phyloP scores from a whole-genome alignment of 148 eudicot species.

The Arbutus unedo region DNA sequence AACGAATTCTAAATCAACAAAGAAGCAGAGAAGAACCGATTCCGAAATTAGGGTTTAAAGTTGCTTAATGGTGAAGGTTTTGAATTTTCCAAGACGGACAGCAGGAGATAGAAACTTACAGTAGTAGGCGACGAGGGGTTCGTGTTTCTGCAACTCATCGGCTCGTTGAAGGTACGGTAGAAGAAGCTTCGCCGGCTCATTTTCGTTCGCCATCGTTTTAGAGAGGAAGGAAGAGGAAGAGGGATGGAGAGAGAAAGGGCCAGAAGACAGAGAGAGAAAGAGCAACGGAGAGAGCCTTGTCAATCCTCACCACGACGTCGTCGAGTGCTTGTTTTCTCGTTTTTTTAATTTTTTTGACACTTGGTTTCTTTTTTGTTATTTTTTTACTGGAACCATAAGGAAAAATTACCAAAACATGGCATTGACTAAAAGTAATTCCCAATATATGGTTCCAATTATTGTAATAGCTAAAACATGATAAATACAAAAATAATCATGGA shows the following conservation, averaged over 20 bases:
- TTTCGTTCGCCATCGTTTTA: slow-evolving; percentile 51
- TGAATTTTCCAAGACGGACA: neutral
- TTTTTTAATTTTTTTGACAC: no score
- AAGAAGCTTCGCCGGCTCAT: slow-evolving; percentile 89
- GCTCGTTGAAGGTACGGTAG: slow-evolving; percentile 96
- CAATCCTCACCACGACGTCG: neutral
- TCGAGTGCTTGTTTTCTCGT: neutral
- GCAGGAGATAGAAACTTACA: slow-evolving; percentile 33
- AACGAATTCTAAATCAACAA: neutral
- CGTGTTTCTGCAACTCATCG: slow-evolving; percentile 95
- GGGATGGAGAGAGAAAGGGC: neutral
- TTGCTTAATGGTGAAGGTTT: neutral
- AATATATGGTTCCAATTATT: no score
- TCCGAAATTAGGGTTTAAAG: slow-evolving; percentile 25
- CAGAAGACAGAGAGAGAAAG: neutral
- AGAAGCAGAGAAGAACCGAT: neutral
- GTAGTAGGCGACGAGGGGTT: slow-evolving; percentile 95
- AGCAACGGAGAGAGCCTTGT: neutral
- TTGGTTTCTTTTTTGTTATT: neutral
- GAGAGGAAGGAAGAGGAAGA: slow-evolving; percentile 3
- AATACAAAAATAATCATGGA: no score
- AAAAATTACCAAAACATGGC: no score
- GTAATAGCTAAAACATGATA: no score
- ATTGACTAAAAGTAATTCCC: no score
- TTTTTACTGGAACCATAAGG: no score